Conservation (phyloP, 2,329 filamentous ascomycete species). For the Gaeumannomyces sp. region DNA sequence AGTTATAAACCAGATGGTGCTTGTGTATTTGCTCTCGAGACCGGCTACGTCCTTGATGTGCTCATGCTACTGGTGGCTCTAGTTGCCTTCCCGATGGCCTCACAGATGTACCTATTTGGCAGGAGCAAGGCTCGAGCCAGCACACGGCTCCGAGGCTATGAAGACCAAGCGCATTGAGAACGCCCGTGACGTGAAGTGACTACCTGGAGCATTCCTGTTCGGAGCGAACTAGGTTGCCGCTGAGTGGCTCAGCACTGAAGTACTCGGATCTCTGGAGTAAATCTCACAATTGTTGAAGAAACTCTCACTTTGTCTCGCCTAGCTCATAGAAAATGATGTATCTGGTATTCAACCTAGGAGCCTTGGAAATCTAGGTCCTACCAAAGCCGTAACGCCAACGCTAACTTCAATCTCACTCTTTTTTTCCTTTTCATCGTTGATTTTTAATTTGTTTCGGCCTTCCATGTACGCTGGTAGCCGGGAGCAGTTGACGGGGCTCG, state of each 20-base stretch:
- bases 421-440: background rate
- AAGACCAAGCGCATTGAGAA: no score
- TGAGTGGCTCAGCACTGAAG: no score
- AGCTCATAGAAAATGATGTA: background rate
- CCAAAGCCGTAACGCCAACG: slow-evolving; percentile 17
- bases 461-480: background rate
- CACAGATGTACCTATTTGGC: no score
- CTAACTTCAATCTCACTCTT: slow-evolving; percentile 15
- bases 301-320: no score
- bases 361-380: slow-evolving; percentile 2
- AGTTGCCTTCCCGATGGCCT: background rate
- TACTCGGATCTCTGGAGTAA: no score
- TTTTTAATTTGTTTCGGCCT: background rate
- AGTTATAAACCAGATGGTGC: background rate
- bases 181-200: no score
- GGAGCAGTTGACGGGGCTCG: no score
- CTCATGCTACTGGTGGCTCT: background rate
- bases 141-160: no score
- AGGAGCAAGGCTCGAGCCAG: no score
- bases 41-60: background rate
- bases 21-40: background rate
- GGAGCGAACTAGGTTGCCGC: no score
- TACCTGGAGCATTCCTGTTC: no score
- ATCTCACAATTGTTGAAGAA: no score
- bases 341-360: slow-evolving; percentile 1